These are phyloP conservation scores for Saksenaea vasiformis DNA, from an alignment of 371 early-diverging fungal genomes.

Conservation along the genomic window DNA sequence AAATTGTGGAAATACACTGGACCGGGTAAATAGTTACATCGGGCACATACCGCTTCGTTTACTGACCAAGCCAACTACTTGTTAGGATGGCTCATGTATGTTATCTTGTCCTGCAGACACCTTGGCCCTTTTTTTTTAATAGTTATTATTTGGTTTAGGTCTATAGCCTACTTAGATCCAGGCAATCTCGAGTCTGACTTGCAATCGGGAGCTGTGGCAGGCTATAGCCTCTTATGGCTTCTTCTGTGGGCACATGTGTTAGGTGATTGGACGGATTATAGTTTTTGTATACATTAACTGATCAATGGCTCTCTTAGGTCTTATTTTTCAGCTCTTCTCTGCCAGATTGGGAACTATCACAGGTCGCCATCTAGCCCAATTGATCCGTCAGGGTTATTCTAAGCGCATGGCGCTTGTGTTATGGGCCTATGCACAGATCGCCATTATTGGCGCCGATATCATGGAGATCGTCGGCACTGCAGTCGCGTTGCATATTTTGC, in stretches of 20 bases:
- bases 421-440: constrained; percentile 70
- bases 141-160: constrained; percentile 37
- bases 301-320: constrained; percentile 15
- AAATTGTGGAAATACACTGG: constrained; percentile 59
- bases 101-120: background rate
- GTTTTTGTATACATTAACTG: background rate
- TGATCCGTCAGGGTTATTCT: constrained; percentile 54
- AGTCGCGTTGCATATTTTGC: constrained; percentile 70
- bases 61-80: background rate
- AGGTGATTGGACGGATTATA: constrained; percentile 29
- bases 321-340: constrained; percentile 65
- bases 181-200: constrained; percentile 77
- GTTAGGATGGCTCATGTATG: constrained; percentile 50
- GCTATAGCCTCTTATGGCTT: constrained; percentile 67
- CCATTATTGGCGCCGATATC: constrained; percentile 75
- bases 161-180: constrained; percentile 77
- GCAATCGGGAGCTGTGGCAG: constrained; percentile 69
- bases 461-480: constrained; percentile 81
- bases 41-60: background rate
- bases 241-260: constrained; percentile 66
- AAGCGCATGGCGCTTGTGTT: constrained; percentile 43
- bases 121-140: constrained; percentile 10
- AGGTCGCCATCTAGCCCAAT: constrained; percentile 65
- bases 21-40: constrained; percentile 39
- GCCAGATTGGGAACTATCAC: constrained; percentile 71